These are phyloP conservation scores for Oryza longistaminata DNA, from an alignment of 176 grass and related monocot genomes.

Conservation along the genomic window DNA sequence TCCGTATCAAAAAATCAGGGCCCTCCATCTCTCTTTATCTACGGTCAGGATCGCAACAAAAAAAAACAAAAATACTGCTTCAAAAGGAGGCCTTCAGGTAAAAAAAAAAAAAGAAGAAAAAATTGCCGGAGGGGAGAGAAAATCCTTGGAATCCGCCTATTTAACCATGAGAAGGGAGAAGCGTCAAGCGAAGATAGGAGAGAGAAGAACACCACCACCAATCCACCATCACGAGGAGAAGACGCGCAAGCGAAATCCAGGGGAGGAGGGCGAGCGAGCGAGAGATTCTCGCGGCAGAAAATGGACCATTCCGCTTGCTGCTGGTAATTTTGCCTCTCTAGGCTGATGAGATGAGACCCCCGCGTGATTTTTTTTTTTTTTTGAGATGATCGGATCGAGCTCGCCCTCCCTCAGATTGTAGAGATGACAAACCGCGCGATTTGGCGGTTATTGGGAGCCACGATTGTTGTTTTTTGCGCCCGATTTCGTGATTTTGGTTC, in stretches of 20 bases:
- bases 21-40: background rate
- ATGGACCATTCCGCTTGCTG: slow-evolving; percentile 19
- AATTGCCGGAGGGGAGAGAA: background rate
- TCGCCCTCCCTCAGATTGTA: background rate
- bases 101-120: background rate
- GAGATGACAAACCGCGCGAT: background rate
- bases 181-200: background rate
- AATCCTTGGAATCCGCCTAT: slow-evolving; percentile 25
- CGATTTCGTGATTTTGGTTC: background rate
- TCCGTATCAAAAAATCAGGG: background rate
- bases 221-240: no score
- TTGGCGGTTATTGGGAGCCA: background rate
- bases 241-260: no score
- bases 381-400: background rate
- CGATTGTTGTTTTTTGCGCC: background rate
- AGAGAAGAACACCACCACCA: slow-evolving; percentile 30
- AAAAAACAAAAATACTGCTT: background rate
- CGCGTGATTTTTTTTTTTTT: background rate
- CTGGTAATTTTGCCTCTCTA: slow-evolving; percentile 21
- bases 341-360: background rate
- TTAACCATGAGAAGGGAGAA: background rate
- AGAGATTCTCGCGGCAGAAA: background rate
- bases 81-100: background rate
- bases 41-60: background rate
- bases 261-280: background rate